Percentiles rank a stretch among this genome's conserved stretches.
phyloP scores from a whole-genome alignment of 108 stramenopile species.

The Chaetoceros tenuissimus region DNA sequence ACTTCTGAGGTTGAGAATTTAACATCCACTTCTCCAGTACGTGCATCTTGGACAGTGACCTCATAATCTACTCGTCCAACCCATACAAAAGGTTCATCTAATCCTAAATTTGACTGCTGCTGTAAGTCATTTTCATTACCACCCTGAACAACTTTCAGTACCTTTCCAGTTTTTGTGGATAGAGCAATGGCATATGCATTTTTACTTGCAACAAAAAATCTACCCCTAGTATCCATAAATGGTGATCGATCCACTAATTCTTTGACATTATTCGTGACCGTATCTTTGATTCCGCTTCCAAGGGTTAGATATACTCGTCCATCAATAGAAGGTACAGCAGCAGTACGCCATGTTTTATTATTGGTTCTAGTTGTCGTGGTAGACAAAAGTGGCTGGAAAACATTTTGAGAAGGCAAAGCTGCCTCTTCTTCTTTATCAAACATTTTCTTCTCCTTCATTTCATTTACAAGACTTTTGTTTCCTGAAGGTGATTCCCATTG shows the following conservation, averaged over 20 bases:
- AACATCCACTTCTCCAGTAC: slow-evolving; percentile 51
- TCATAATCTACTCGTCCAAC: slow-evolving; percentile 74
- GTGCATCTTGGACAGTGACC: slow-evolving; percentile 67
- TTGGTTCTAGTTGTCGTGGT: not conserved
- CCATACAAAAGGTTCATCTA: slow-evolving; percentile 40
- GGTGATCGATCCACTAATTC: slow-evolving; percentile 68
- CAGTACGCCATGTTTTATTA: slow-evolving; percentile 9
- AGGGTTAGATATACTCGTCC: slow-evolving; percentile 54
- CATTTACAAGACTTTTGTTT: not conserved
- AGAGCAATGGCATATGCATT: slow-evolving; percentile 56
- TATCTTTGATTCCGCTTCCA: slow-evolving; percentile 18
- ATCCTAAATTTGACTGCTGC: not conserved
- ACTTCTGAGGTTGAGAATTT: slow-evolving; percentile 62
- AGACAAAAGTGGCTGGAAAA: not conserved
- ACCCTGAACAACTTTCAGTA: slow-evolving; percentile 47
- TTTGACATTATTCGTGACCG: slow-evolving; percentile 44
- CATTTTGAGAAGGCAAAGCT: not conserved
- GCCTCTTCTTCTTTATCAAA: not conserved
- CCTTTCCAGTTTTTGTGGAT: slow-evolving; percentile 61
- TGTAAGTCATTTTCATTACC: not conserved
- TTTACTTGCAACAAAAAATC: slow-evolving; percentile 63
- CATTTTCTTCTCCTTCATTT: not conserved
- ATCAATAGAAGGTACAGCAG: slow-evolving; percentile 74
- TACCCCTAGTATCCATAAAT: slow-evolving; percentile 66
- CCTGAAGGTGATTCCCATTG: slow-evolving; percentile 38